These are phyloP conservation scores for Arachnomyces sp. DNA, from an alignment of 2,329 filamentous ascomycete species.

Conservation along the genomic window DNA sequence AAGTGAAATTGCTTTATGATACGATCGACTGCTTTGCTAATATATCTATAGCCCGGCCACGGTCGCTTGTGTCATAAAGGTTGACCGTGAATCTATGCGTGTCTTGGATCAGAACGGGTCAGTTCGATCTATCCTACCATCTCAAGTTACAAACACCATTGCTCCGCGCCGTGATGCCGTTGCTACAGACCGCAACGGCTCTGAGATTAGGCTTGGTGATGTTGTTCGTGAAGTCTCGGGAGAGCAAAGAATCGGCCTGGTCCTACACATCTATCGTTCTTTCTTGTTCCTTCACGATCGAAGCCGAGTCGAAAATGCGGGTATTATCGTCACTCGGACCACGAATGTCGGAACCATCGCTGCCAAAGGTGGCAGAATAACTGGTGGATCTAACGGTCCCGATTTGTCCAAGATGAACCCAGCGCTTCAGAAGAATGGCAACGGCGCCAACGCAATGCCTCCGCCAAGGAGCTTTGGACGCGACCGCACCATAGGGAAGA, in stretches of 20 bases:
- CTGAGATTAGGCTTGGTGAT: conserved; percentile 85
- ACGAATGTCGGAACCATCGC: conserved; percentile 82
- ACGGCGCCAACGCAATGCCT: conserved; percentile 49
- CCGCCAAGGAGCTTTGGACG: conserved; percentile 68
- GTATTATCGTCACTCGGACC: conserved; percentile 81
- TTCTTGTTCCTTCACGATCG: conserved; percentile 86
- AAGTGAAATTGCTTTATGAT: conserved; percentile 25
- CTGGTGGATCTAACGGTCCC: conserved; percentile 50
- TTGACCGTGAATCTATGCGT: conserved; percentile 84
- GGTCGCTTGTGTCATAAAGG: conserved; percentile 87
- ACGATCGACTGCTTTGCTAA: conserved; percentile 20
- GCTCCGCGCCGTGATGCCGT: conserved; percentile 76
- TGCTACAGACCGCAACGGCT: conserved; percentile 85
- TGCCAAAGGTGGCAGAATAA: conserved; percentile 83
- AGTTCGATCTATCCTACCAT: conserved; percentile 73
- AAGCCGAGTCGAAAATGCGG: conserved; percentile 73
- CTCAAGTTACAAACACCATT: conserved; percentile 84
- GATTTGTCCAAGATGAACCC: conserved; percentile 92
- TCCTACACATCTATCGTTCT: conserved; percentile 89
- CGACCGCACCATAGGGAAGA: conserved; percentile 82
- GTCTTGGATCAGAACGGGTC: conserved; percentile 88
- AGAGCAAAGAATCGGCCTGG: conserved; percentile 76
- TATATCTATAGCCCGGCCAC: conserved; percentile 57
- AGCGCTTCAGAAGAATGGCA: conserved; percentile 64
- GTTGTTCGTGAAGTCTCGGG: conserved; percentile 85